Percentiles rank a stretch among this genome's conserved stretches.
phyloP scores from a whole-genome alignment of 2,329 filamentous ascomycete species.

The Claviceps arundinis region DNA sequence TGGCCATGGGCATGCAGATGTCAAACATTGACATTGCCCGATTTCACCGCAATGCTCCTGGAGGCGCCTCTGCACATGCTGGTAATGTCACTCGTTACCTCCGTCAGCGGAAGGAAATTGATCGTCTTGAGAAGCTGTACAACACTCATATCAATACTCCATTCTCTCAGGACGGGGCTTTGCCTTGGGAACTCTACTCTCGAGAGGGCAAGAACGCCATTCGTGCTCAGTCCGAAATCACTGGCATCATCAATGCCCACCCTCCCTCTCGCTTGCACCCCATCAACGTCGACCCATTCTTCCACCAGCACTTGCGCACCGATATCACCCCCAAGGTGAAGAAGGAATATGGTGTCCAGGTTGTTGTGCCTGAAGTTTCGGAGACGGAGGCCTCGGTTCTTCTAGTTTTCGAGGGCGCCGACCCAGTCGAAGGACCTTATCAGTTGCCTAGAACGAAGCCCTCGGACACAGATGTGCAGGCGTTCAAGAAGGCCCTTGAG shows the following conservation, averaged over 20 bases:
- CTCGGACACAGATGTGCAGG: slow-evolving; percentile 32
- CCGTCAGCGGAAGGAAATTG: slow-evolving; percentile 66
- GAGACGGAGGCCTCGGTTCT: slow-evolving; percentile 51
- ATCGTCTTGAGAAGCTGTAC: slow-evolving; percentile 67
- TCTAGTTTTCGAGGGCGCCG: slow-evolving; percentile 61
- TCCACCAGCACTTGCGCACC: slow-evolving; percentile 57
- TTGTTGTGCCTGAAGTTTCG: slow-evolving; percentile 54
- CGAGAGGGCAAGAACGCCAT: slow-evolving; percentile 73
- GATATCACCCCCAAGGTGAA: slow-evolving; percentile 51
- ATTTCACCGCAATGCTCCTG: slow-evolving; percentile 61
- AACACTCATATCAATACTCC: slow-evolving; percentile 81
- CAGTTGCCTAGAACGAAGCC: slow-evolving; percentile 42
- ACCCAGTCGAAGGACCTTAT: slow-evolving; percentile 32
- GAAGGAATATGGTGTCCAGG: slow-evolving; percentile 56
- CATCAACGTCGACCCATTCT: slow-evolving; percentile 63
- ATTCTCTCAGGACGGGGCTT: slow-evolving; percentile 51
- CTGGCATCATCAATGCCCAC: slow-evolving; percentile 58
- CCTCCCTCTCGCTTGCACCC: slow-evolving; percentile 59
- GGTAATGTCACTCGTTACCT: slow-evolving; percentile 81
- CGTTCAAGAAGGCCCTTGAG: slow-evolving; percentile 41
- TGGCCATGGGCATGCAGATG: slow-evolving; percentile 78
- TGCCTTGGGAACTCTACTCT: slow-evolving; percentile 81
- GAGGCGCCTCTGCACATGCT: slow-evolving; percentile 65
- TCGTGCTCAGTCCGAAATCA: slow-evolving; percentile 62
- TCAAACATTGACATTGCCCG: slow-evolving; percentile 70